Conservation (phyloP, 441 rosid species). For the Brassica hybrid region DNA sequence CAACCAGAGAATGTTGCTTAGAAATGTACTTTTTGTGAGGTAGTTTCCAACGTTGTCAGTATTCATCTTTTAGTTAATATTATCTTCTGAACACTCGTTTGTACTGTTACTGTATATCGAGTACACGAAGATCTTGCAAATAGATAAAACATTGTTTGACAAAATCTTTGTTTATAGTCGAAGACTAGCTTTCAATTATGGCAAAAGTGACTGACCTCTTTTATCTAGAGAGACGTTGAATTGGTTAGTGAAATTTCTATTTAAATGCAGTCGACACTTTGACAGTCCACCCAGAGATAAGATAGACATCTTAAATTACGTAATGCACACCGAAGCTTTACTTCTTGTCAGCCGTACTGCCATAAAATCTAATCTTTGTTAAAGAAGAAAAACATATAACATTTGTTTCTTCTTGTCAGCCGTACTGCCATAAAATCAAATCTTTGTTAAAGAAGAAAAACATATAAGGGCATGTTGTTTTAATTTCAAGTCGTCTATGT, state of each 20-base stretch:
- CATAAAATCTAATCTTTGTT: neutral
- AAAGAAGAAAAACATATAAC: too few species aligned
- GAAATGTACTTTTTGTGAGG: neutral
- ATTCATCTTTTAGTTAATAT: neutral
- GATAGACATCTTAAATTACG: neutral
- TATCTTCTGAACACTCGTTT: neutral
- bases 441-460: too few species aligned
- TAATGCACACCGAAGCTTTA: neutral
- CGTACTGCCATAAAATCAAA: too few species aligned
- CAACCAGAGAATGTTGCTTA: neutral
- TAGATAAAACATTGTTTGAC: neutral
- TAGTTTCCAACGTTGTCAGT: neutral
- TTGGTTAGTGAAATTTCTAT: neutral
- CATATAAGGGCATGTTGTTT: too few species aligned
- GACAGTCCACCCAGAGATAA: neutral
- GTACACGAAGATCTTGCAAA: neutral
- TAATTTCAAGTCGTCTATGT: too few species aligned
- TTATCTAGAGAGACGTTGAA: neutral
- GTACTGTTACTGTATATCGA: neutral
- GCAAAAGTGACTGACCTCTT: neutral
- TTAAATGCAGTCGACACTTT: neutral
- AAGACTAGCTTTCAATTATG: neutral
- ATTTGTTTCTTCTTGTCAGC: too few species aligned
- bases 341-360: neutral
- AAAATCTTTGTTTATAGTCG: neutral